These are phyloP conservation scores for Tubosaeta sp. DNA, from an alignment of 768 basidiomycete species.

Conservation along the genomic window DNA sequence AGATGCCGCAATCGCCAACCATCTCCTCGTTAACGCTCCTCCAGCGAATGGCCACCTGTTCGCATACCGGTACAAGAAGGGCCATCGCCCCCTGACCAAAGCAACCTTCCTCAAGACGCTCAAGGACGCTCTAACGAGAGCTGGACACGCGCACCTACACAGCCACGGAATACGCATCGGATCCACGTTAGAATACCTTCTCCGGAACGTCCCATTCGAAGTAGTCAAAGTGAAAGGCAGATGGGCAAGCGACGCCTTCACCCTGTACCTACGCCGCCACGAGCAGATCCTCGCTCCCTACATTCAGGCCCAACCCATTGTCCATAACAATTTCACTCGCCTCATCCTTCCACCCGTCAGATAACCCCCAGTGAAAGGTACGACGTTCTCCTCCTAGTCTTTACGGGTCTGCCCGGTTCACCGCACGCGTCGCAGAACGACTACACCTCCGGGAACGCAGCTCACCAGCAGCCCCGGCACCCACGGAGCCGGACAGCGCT, in stretches of 20 bases:
- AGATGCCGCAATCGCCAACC: not conserved
- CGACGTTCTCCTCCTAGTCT: not conserved
- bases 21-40: constrained; percentile 29
- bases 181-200: not conserved
- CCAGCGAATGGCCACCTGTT: constrained; percentile 24
- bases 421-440: not conserved
- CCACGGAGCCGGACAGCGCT: too few species aligned
- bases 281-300: not conserved
- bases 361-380: not conserved
- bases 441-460: too few species aligned
- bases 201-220: not conserved
- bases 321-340: not conserved
- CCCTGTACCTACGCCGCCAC: not conserved
- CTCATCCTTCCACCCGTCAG: not conserved
- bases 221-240: not conserved
- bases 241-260: not conserved
- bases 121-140: too few species aligned
- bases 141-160: not conserved
- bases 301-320: not conserved
- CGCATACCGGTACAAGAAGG: constrained; percentile 15
- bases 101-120: constrained; percentile 12
- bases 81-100: constrained; percentile 26
- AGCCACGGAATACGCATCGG: not conserved
- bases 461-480: too few species aligned
- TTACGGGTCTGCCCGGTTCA: not conserved